A percentile compares a stretch with the other conserved stretches of the same genome.
phyloP scores from a whole-genome alignment of 176 grass and related monocot species.

The Avena eriantha region DNA sequence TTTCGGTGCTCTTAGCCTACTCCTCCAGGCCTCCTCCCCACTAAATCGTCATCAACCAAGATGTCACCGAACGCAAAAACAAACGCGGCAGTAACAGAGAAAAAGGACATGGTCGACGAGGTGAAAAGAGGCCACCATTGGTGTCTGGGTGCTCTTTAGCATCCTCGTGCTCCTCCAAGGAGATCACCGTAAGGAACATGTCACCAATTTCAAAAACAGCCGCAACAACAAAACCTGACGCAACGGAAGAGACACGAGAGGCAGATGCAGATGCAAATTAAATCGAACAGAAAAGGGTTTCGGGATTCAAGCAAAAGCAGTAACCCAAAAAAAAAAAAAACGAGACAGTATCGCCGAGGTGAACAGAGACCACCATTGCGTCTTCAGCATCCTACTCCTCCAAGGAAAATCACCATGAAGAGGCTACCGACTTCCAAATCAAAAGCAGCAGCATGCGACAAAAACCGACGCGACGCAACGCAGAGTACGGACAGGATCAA shows the following conservation, averaged over 20 bases:
- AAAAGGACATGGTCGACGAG: slow-evolving; percentile 1
- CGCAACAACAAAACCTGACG: not conserved
- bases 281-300: not conserved
- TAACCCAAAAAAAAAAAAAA: not conserved
- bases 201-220: not conserved
- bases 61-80: not conserved
- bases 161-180: not conserved
- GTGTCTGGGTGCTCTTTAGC: not conserved
- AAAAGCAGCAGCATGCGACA: not conserved
- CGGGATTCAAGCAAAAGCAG: not conserved
- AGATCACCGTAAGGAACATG: not conserved
- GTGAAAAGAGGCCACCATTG: not conserved
- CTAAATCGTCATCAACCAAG: not conserved
- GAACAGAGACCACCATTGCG: not conserved
- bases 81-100: not conserved
- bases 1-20: not conserved
- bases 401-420: not conserved
- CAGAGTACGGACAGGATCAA: not conserved
- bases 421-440: not conserved
- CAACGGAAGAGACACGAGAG: not conserved
- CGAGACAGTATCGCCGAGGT: not conserved
- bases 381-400: not conserved
- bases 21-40: not conserved
- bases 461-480: not conserved
- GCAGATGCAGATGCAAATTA: not conserved